phyloP scores from a whole-genome alignment of 176 grass and related monocot genomes.

The Echinochloa phyllopogon region DNA sequence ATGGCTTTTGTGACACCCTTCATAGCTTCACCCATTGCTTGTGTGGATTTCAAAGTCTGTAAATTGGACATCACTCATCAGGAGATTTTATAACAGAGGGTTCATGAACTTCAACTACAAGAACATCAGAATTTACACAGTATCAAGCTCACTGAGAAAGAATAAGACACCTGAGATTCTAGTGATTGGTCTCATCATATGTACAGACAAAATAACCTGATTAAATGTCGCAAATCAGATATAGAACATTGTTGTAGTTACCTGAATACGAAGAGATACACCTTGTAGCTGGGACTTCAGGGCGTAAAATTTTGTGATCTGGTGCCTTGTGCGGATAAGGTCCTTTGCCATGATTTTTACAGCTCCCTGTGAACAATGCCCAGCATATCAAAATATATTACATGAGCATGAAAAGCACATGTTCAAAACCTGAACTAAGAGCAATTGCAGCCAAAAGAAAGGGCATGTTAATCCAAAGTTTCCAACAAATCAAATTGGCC shows the following conservation, averaged over 20 bases:
- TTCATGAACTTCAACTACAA: background rate
- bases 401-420: background rate
- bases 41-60: conserved; percentile 88
- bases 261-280: conserved; percentile 92
- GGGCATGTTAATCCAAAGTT: background rate
- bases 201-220: too few relatives aligned
- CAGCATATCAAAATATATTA: conserved; percentile 24
- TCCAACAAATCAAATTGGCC: background rate
- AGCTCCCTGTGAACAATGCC: conserved; percentile 61
- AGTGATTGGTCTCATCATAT: background rate
- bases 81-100: background rate
- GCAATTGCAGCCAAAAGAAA: background rate
- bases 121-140: background rate
- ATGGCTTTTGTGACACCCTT: conserved; percentile 85
- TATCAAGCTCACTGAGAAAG: background rate
- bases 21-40: conserved; percentile 91
- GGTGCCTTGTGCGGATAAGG: conserved; percentile 86
- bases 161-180: background rate
- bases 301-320: conserved; percentile 91
- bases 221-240: conserved; percentile 17
- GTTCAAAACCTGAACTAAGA: background rate
- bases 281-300: conserved; percentile 93
- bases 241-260: conserved; percentile 15
- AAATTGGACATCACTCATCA: background rate
- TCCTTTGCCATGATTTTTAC: conserved; percentile 95